phyloP scores from a whole-genome alignment of 805 yeast species.

The Wickerhamiella domercqiae region DNA sequence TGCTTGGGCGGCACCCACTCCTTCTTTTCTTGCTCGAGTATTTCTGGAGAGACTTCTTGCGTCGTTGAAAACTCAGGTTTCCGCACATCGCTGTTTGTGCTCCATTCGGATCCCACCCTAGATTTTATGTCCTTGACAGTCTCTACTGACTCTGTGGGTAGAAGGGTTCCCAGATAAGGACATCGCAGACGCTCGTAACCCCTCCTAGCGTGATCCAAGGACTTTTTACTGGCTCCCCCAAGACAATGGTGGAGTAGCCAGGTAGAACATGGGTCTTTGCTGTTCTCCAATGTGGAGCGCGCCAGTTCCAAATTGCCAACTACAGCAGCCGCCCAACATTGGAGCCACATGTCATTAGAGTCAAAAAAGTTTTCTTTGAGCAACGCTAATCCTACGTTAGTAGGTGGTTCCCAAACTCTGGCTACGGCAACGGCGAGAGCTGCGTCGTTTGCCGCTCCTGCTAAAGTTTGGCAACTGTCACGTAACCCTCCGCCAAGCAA shows the following conservation, averaged over 20 bases:
- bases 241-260: background rate
- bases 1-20: slow-evolving; percentile 25
- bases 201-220: slow-evolving; percentile 17
- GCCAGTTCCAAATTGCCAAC: slow-evolving; percentile 17
- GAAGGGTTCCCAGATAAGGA: background rate
- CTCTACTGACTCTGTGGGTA: background rate
- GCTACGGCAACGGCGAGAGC: slow-evolving; percentile 71
- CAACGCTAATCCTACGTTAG: slow-evolving; percentile 34
- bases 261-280: background rate
- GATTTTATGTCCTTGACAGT: background rate
- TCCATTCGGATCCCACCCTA: background rate
- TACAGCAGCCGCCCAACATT: slow-evolving; percentile 3
- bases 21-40: background rate
- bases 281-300: background rate
- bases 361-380: slow-evolving; percentile 12
- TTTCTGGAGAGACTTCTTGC: background rate
- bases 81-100: background rate
- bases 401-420: slow-evolving; percentile 52
- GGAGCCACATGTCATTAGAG: slow-evolving; percentile 3
- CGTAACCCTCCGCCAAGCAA: slow-evolving; percentile 56
- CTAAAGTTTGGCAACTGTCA: slow-evolving; percentile 64
- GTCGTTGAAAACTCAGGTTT: background rate
- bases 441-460: slow-evolving; percentile 49
- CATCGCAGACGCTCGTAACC: slow-evolving; percentile 13
- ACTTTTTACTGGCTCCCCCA: background rate